A percentile compares a stretch with the other conserved stretches of the same genome.
These are phyloP conservation scores for Ascosphaera apis DNA, from an alignment of 2,329 filamentous ascomycete genomes.

Conservation along the genomic window DNA sequence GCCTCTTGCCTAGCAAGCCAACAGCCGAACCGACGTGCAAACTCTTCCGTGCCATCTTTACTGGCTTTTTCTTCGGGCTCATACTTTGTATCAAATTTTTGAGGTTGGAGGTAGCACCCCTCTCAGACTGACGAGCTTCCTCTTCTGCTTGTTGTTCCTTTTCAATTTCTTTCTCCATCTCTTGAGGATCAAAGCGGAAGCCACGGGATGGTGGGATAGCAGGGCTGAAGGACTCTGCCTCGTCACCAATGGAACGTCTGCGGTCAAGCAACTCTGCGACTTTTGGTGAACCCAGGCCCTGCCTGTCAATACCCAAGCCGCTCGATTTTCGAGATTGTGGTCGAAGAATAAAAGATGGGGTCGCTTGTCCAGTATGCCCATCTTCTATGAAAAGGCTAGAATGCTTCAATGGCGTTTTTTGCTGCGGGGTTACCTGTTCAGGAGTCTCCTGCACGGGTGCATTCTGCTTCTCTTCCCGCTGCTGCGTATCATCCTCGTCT, in stretches of 20 bases:
- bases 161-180: conserved; percentile 39
- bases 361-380: conserved; percentile 30
- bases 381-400: conserved; percentile 30
- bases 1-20: conserved; percentile 52
- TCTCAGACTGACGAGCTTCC: conserved; percentile 37
- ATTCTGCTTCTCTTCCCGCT: too few relatives aligned
- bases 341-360: conserved; percentile 40
- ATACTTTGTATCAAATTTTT: conserved; percentile 58
- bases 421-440: conserved; percentile 18
- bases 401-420: conserved; percentile 15
- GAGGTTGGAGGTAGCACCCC: conserved; percentile 41
- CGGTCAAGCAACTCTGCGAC: conserved; percentile 49
- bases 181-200: conserved; percentile 41
- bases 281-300: conserved; percentile 52
- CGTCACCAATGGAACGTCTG: conserved; percentile 47
- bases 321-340: conserved; percentile 34
- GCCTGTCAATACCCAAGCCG: conserved; percentile 44
- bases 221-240: conserved; percentile 39
- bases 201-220: conserved; percentile 18
- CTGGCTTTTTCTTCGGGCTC: conserved; percentile 47
- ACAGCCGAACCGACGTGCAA: conserved; percentile 51
- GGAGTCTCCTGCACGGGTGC: conserved; percentile 28
- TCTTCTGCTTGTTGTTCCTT: conserved; percentile 37
- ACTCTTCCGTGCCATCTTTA: conserved; percentile 52
- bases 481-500: too few relatives aligned